Evolutionary conservation across 495 filamentous ascomycete genomes (phyloP).

Genomic region (Penicillium herquei): DNA sequence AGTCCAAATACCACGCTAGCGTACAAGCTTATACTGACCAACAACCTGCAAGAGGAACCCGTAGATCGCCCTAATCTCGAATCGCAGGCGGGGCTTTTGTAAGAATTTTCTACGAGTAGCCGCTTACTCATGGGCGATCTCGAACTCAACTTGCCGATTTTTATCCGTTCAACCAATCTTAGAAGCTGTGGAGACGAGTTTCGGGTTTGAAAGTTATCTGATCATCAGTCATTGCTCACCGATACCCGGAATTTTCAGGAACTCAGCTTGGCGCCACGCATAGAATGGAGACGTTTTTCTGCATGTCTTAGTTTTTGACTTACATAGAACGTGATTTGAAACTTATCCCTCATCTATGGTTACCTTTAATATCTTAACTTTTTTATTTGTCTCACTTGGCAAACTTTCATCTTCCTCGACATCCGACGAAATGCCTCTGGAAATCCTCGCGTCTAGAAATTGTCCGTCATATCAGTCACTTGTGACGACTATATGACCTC

Average conservation of each 20-base stretch:
- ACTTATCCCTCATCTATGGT: no score
- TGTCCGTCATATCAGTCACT: no score
- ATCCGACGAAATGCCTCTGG: no score
- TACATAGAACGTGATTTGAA: no score
- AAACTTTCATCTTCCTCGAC: no score
- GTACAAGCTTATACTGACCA: slow-evolving; percentile 2
- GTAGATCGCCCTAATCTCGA: neutral
- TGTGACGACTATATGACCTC: no score
- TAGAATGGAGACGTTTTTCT: neutral
- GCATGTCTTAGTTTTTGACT: no score
- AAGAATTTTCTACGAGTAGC: neutral
- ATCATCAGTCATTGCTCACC: neutral
- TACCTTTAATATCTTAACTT: no score
- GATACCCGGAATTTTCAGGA: slow-evolving; percentile 4
- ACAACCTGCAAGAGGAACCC: neutral
- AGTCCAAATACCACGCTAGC: neutral
- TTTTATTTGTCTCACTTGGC: no score
- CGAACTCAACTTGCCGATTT: neutral
- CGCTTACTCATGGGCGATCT: neutral
- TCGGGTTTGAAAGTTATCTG: slow-evolving; percentile 7
- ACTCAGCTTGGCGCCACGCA: slow-evolving; percentile 5
- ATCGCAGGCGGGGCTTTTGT: neutral
- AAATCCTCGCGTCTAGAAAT: no score
- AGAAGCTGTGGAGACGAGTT: neutral
- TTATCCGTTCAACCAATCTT: neutral